Conservation (phyloP, 1,284 basidiomycete species). For the Anthracocystis setariae region DNA sequence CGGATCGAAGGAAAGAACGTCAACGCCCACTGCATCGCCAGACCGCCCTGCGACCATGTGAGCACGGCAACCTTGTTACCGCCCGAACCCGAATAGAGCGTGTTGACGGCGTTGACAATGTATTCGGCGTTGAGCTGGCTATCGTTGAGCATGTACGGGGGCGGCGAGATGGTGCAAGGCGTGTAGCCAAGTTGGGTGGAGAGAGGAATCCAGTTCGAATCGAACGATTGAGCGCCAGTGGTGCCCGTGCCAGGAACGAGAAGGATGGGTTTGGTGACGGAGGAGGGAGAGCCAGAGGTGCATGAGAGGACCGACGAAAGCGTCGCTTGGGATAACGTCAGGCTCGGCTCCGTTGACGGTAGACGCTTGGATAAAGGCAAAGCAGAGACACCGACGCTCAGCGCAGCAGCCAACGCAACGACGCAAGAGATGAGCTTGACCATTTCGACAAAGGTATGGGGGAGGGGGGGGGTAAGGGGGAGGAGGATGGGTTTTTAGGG, state of each 20-base stretch:
- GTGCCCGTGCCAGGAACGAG: conserved; percentile 42
- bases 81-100: conserved; percentile 15
- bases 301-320: conserved; percentile 24
- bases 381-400: conserved; percentile 3
- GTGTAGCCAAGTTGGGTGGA: conserved; percentile 21
- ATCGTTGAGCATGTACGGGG: conserved; percentile 46
- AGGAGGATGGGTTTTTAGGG: too few species aligned
- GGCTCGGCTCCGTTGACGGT: conserved; percentile 21
- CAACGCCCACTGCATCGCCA: conserved; percentile 27
- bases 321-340: conserved; percentile 7
- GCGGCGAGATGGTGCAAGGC: conserved; percentile 39
- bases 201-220: conserved; percentile 44
- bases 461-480: neutral
- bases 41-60: conserved; percentile 40
- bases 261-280: conserved; percentile 34
- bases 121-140: conserved; percentile 41
- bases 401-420: neutral
- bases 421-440: neutral
- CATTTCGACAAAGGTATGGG: neutral
- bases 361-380: conserved; percentile 24
- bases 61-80: conserved; percentile 23
- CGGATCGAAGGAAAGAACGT: conserved; percentile 43
- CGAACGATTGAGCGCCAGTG: conserved; percentile 23
- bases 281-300: conserved; percentile 20
- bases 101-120: conserved; percentile 38